Base-by-base conservation (phyloP, 129 eudicot genomes). In the Chrysanthemum makinoi region DNA sequence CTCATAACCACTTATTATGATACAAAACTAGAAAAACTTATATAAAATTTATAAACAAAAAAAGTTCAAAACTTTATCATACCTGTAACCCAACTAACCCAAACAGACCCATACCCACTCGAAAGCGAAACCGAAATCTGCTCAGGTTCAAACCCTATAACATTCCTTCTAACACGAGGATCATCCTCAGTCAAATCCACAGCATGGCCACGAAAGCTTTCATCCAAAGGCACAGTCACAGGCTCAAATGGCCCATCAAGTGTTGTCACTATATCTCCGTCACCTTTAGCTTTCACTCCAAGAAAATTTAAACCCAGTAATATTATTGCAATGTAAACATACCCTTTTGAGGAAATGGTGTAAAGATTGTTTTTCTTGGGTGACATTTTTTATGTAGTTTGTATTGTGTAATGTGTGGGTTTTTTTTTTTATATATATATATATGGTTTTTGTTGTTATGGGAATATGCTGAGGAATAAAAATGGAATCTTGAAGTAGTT, bases 61-160 rank as follows among this genome's bases (percentile, higher is more conserved):
- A 18, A 16, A 13, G 16, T 51, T 51, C 10, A 51, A 51, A 51
- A 4, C 16, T 51, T 51, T 13, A 5, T 15, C n/a, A 24, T 24
- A 92, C 98, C 98, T 54, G 98, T 93, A 62, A 93, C 74, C 98
- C 98, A 93, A 5, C 95, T 87, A 78, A 93, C 83, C 96, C 96
- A 93, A 62, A 93, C 82, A 61, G 98, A 93, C 69, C 87, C 87
- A 83, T 74, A 61, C 50, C 77, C 72, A 20, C 86, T 59, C 56
- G 98, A 93, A 48, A 93, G 90, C 18, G 98, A 85, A 15, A 93
- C 79, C 2, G 89, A 83, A 52, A 93, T 85, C 78, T 93, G 98
- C 44, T 93, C 98, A 51, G 98, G 98, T 56, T 78, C 48, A 75
- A 85, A 87, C 12, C 95, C 98, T 22, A 55, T 68, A 51, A 80